A percentile compares a stretch with the other conserved stretches of the same genome.
Conservation (phyloP, 176 grass and related monocot species). For the Otatea glauca region DNA sequence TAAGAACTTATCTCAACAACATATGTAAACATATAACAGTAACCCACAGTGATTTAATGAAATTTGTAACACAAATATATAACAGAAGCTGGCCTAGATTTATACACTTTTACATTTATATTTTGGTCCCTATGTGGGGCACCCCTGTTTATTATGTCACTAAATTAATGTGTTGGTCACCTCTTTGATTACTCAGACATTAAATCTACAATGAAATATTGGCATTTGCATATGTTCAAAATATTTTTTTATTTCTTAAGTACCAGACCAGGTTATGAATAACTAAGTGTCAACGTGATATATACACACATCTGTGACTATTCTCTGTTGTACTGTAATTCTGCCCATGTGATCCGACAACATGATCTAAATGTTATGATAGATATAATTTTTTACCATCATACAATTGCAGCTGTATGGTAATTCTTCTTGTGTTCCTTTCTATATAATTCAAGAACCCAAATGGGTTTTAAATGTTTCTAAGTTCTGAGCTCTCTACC, state of each 20-base stretch:
- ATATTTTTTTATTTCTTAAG: neutral
- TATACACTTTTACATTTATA: neutral
- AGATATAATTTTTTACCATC: slow-evolving; percentile 13
- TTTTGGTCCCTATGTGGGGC: neutral
- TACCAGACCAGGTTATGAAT: neutral
- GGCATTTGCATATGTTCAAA: neutral
- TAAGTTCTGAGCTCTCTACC: slow-evolving; percentile 3
- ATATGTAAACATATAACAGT: neutral
- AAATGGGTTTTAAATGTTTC: neutral
- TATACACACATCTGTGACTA: neutral
- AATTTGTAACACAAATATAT: neutral
- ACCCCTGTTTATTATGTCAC: neutral
- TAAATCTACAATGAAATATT: neutral
- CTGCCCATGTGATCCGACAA: neutral
- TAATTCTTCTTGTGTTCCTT: neutral
- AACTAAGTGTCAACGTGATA: slow-evolving; percentile 17
- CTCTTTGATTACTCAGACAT: neutral
- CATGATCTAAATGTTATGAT: neutral
- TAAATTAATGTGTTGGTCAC: neutral
- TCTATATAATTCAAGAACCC: neutral
- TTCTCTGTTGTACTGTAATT: neutral
- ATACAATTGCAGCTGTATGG: neutral
- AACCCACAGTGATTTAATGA: neutral
- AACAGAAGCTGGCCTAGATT: neutral
- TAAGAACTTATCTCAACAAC: neutral